Base-by-base conservation (phyloP, 2,329 filamentous ascomycete genomes). In the Xylariaceae sp. region DNA sequence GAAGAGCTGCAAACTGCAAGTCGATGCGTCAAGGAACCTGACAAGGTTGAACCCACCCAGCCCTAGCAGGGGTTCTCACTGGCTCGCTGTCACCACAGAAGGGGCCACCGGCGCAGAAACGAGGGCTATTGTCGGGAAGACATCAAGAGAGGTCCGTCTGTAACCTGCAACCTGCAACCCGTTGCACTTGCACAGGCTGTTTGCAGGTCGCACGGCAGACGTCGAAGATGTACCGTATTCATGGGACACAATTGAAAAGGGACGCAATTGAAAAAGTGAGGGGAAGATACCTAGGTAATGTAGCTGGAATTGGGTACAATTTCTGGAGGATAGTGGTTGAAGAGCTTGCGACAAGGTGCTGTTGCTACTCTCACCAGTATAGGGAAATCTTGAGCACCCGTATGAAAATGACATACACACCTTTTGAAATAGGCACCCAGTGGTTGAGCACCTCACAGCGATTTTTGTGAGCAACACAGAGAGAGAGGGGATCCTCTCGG, bases 81-180 rank as follows among this genome's bases (percentile, higher is more conserved):
- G 46, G 50, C 34, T 38, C 45, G 42, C 39, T 42, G 36, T 43
- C 37, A 28, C 16, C 33, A 22, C 18, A 4, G 22, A n/a, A n/a
- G n/a, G n/a, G 11, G 22, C 9, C 7, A n/a, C 19, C n/a, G 24
- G 34, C 35, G 43, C 29, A 41, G 44, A 38, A 43, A 41, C 41
- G 46, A 36, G 40, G 50, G 48, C 37, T 53, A 53, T 43, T 43
- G 37, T 53, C 50, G 50, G 50, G 48, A 33, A 42, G 41, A 41
- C 38, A 47, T 26, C 28, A 33, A 39, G 34, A 37, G 8, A 16
- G 19, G 12, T 11, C 18, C 7, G 19, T 19, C 9, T 29, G 26
- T n/a, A 36, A 36, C 17, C 19, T 15, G 24, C n/a, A 19, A 26
- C 35, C 30, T 37, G 35, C 35, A 28, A 15, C 15, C 16, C 7